phyloP scores from a whole-genome alignment of 2,329 filamentous ascomycete species.

The Bipolaris sorokiniana region DNA sequence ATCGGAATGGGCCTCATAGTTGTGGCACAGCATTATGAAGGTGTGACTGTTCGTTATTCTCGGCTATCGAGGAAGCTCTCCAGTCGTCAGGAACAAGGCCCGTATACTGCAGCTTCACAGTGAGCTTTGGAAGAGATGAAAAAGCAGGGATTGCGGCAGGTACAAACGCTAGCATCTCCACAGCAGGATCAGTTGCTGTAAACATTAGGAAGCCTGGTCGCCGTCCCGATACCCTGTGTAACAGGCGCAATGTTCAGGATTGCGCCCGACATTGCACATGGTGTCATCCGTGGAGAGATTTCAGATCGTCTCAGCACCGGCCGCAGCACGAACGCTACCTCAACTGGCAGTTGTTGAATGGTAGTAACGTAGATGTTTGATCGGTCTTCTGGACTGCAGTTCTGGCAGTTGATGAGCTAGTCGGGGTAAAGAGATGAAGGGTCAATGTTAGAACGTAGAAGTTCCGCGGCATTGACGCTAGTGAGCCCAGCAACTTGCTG shows the following conservation, averaged over 20 bases:
- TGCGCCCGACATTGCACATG: slow-evolving; percentile 32
- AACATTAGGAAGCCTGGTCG: slow-evolving; percentile 6
- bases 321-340: slow-evolving; percentile 17
- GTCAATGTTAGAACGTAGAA: slow-evolving; percentile 3
- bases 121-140: slow-evolving; percentile 13
- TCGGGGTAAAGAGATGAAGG: background rate
- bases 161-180: background rate
- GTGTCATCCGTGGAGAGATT: slow-evolving; percentile 12
- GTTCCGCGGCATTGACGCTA: slow-evolving; percentile 5
- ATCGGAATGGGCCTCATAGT: slow-evolving; percentile 29
- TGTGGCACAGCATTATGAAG: slow-evolving; percentile 39
- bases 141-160: slow-evolving; percentile 17
- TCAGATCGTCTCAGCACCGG: slow-evolving; percentile 31
- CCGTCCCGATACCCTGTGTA: slow-evolving; percentile 9
- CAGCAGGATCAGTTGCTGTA: background rate
- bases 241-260: slow-evolving; percentile 14
- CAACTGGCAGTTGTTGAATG: slow-evolving; percentile 19
- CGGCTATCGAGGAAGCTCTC: slow-evolving; percentile 21
- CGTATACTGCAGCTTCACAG: slow-evolving; percentile 13
- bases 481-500: slow-evolving; percentile 8
- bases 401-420: slow-evolving; percentile 1
- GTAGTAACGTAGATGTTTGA: slow-evolving; percentile 23
- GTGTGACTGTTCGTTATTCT: slow-evolving; percentile 39
- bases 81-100: slow-evolving; percentile 22
- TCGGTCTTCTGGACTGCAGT: slow-evolving; percentile 9